Evolutionary conservation across 1,284 basidiomycete species (phyloP).

Genomic region (Sporisorium exsertum): DNA sequence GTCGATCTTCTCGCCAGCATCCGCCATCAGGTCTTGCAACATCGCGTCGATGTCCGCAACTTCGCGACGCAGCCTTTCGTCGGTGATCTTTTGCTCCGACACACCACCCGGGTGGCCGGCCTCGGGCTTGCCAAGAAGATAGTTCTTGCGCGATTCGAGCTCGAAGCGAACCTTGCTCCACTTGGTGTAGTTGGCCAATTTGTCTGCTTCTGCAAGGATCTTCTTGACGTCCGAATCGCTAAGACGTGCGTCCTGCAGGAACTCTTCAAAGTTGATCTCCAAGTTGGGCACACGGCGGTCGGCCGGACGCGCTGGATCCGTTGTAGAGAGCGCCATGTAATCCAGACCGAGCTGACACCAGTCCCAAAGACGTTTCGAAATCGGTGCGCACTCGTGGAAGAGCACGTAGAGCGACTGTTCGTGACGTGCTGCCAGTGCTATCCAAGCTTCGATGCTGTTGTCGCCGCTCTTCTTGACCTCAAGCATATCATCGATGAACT

Average conservation of each 20-base stretch:
- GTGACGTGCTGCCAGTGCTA: slow-evolving; percentile 62
- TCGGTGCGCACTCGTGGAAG: slow-evolving; percentile 64
- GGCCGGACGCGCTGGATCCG: slow-evolving; percentile 62
- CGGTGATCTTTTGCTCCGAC: slow-evolving; percentile 44
- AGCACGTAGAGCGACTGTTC: slow-evolving; percentile 65
- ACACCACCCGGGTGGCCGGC: slow-evolving; percentile 48
- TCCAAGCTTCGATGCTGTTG: slow-evolving; percentile 59
- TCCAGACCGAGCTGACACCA: slow-evolving; percentile 64
- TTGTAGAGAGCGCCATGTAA: slow-evolving; percentile 66
- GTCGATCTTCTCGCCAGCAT: slow-evolving; percentile 50
- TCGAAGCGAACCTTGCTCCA: slow-evolving; percentile 68
- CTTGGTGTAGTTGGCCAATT: slow-evolving; percentile 53
- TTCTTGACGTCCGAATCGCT: slow-evolving; percentile 56
- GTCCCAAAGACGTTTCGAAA: slow-evolving; percentile 59
- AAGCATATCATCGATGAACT: slow-evolving; percentile 64
- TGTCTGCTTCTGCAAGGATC: slow-evolving; percentile 59
- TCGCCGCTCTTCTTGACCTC: slow-evolving; percentile 54
- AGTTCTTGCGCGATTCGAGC: slow-evolving; percentile 63
- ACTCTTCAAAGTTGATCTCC: slow-evolving; percentile 67
- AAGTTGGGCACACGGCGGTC: slow-evolving; percentile 60
- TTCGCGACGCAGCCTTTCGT: slow-evolving; percentile 45
- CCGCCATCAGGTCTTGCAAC: slow-evolving; percentile 56
- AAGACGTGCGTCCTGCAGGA: slow-evolving; percentile 64
- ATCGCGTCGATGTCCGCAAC: slow-evolving; percentile 58
- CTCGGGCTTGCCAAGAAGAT: slow-evolving; percentile 56